phyloP scores from a whole-genome alignment of 306 rosid genomes.

The Pyrus communis region DNA sequence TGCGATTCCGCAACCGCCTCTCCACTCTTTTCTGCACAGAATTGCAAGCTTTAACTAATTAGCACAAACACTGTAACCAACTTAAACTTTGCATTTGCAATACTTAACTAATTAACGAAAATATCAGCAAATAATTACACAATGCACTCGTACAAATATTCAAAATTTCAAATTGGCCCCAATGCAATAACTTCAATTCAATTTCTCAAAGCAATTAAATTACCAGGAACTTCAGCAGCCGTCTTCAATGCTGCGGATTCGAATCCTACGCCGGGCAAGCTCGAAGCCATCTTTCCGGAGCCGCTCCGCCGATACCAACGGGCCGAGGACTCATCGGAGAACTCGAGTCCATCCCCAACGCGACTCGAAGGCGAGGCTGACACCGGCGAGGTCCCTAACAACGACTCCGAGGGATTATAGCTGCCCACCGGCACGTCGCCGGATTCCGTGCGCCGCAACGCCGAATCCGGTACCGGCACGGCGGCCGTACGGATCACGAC shows the following conservation, averaged over 20 bases:
- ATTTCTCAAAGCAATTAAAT: neutral
- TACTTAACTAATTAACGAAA: neutral
- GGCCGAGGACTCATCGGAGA: slow-evolving; percentile 46
- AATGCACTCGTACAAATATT: neutral
- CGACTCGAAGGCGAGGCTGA: slow-evolving; percentile 44
- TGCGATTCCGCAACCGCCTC: slow-evolving; percentile 23
- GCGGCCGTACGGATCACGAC: slow-evolving; percentile 37
- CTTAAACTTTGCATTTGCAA: neutral
- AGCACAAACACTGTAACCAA: neutral
- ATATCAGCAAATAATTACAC: neutral
- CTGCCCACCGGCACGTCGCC: slow-evolving; percentile 45
- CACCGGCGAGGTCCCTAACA: slow-evolving; percentile 42
- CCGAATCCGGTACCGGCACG: slow-evolving; percentile 50
- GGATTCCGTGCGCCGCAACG: slow-evolving; percentile 27
- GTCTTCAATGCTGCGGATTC: slow-evolving; percentile 23
- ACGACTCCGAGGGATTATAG: slow-evolving; percentile 40
- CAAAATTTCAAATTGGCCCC: neutral
- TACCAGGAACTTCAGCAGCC: slow-evolving; percentile 33
- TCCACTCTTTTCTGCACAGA: slow-evolving; percentile 48
- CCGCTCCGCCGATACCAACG: slow-evolving; percentile 30
- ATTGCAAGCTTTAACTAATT: neutral
- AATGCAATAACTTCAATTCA: neutral
- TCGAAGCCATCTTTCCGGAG: slow-evolving; percentile 34
- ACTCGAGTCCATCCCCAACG: slow-evolving; percentile 37
- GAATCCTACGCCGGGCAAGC: slow-evolving; percentile 31